These are phyloP conservation scores for Colletotrichum chrysophilum DNA, from an alignment of 2,329 filamentous ascomycete genomes.

Conservation along the genomic window DNA sequence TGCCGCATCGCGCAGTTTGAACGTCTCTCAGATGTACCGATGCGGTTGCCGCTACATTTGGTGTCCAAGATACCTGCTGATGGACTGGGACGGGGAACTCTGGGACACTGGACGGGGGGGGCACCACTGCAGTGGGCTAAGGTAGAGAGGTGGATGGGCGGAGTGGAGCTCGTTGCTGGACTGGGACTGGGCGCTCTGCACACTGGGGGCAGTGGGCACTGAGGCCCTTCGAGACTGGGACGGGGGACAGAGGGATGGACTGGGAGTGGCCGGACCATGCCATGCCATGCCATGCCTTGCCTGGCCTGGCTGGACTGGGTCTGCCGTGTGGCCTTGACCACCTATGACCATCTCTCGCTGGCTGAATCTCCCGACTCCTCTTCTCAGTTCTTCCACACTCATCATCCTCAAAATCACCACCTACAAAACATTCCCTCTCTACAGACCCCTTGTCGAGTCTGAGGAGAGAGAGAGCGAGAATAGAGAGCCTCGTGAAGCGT, in stretches of 20 bases:
- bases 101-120: background rate
- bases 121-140: background rate
- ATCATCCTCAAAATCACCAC: background rate
- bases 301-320: conserved; percentile 15
- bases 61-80: background rate
- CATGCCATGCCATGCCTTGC: conserved; percentile 16
- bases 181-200: background rate
- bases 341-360: conserved; percentile 16
- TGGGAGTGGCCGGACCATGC: conserved; percentile 20
- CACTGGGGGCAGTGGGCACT: background rate
- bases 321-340: conserved; percentile 18
- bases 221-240: background rate
- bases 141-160: background rate
- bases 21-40: background rate
- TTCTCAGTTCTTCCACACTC: conserved; percentile 20
- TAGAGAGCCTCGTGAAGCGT: conserved; percentile 20
- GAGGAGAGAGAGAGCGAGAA: conserved; percentile 26
- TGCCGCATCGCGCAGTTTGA: background rate
- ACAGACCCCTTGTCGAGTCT: conserved; percentile 17
- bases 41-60: background rate
- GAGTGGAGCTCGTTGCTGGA: background rate
- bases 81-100: conserved; percentile 3
- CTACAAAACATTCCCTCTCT: conserved; percentile 17
- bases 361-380: conserved; percentile 18
- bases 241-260: background rate